Evolutionary conservation across 805 yeast species (phyloP).

Genomic region (Candida verbasci): DNA sequence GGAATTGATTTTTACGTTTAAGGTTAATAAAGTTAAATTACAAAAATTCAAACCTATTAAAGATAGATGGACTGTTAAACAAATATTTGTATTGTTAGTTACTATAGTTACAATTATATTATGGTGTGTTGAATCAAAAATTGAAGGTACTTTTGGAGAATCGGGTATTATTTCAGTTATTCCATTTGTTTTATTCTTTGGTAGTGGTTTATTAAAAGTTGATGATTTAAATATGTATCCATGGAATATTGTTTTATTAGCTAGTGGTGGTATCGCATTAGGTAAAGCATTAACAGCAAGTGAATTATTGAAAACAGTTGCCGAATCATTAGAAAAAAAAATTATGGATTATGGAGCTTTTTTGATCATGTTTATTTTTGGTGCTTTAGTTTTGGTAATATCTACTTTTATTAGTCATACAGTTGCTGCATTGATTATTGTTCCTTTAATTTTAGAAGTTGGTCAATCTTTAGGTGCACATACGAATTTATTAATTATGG

Average conservation of each 20-base stretch:
- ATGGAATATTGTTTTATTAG: conserved; percentile 51
- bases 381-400: conserved; percentile 34
- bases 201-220: conserved; percentile 44
- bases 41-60: conserved; percentile 46
- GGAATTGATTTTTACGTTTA: conserved; percentile 62
- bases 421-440: conserved; percentile 39
- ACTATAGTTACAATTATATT: conserved; percentile 41
- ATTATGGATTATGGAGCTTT: conserved; percentile 41
- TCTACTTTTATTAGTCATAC: conserved; percentile 44
- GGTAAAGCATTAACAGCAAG: conserved; percentile 50
- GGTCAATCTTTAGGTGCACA: conserved; percentile 35
- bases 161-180: conserved; percentile 46
- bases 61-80: conserved; percentile 42
- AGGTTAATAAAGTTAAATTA: conserved; percentile 42
- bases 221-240: conserved; percentile 50
- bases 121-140: conserved; percentile 46
- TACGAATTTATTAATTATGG: conserved; percentile 37
- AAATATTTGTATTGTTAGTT: conserved; percentile 39
- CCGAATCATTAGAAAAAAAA: conserved; percentile 38
- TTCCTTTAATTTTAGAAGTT: conserved; percentile 39
- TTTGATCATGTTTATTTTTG: conserved; percentile 43
- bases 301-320: conserved; percentile 44
- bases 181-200: conserved; percentile 46
- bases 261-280: conserved; percentile 54
- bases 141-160: conserved; percentile 42